Evolutionary conservation across 2,329 filamentous ascomycete species (phyloP).

Genomic region (Colletotrichum sp.): DNA sequence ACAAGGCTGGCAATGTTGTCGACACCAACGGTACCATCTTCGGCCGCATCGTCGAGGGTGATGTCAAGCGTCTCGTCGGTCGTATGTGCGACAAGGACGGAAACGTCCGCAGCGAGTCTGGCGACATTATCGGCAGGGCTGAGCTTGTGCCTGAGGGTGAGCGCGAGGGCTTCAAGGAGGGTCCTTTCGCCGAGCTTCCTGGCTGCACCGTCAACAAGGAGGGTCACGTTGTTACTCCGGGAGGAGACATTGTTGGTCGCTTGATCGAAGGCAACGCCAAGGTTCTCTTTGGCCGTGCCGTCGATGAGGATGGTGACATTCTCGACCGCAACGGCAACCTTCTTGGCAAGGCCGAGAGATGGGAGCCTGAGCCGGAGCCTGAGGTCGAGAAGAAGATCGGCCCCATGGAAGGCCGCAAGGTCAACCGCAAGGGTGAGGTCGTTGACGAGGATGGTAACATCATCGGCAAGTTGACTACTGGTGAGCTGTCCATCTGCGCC

Average conservation of each 20-base stretch:
- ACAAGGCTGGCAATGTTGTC: constrained; percentile 71
- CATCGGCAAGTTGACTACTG: constrained; percentile 71
- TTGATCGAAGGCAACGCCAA: constrained; percentile 75
- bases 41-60: constrained; percentile 72
- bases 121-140: constrained; percentile 71
- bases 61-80: constrained; percentile 66
- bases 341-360: constrained; percentile 63
- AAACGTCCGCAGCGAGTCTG: constrained; percentile 75
- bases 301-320: constrained; percentile 85
- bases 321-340: constrained; percentile 75
- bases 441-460: constrained; percentile 63
- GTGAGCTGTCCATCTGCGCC: constrained; percentile 67
- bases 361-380: constrained; percentile 50
- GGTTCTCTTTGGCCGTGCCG: constrained; percentile 72
- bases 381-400: constrained; percentile 58
- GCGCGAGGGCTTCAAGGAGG: constrained; percentile 66
- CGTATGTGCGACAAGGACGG: constrained; percentile 76
- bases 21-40: constrained; percentile 60
- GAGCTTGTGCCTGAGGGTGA: constrained; percentile 73
- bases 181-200: constrained; percentile 71
- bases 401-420: constrained; percentile 57
- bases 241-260: constrained; percentile 75
- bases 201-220: constrained; percentile 72
- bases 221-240: constrained; percentile 68
- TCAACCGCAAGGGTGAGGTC: constrained; percentile 65